These are phyloP conservation scores for Komagataella populi DNA, from an alignment of 805 yeast species.

Conservation along the genomic window DNA sequence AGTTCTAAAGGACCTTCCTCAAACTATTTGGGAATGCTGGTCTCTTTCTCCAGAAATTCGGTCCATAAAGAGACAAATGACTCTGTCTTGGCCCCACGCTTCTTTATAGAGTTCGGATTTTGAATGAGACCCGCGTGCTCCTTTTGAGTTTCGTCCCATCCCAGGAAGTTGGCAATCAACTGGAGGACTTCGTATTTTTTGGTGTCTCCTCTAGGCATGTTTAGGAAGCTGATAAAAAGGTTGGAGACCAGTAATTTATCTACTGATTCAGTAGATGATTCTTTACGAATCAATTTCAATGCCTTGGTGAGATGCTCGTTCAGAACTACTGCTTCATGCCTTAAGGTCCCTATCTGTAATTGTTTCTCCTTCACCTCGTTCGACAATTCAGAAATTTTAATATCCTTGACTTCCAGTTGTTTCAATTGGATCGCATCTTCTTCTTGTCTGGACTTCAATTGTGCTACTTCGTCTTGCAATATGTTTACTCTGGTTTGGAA, in stretches of 20 bases:
- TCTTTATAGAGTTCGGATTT: constrained; percentile 4
- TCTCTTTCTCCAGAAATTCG: constrained; percentile 64
- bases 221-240: constrained; percentile 70
- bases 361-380: constrained; percentile 56
- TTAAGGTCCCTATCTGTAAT: constrained; percentile 71
- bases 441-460: constrained; percentile 10
- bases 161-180: constrained; percentile 67
- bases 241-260: constrained; percentile 86
- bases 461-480: constrained; percentile 10
- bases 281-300: constrained; percentile 66
- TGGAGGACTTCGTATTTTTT: constrained; percentile 88
- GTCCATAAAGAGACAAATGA: constrained; percentile 67
- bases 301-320: constrained; percentile 97
- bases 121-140: constrained; percentile 57
- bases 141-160: constrained; percentile 78
- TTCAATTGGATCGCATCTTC: constrained; percentile 3
- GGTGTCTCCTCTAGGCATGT: constrained; percentile 83
- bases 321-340: constrained; percentile 87
- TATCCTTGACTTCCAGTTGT: constrained; percentile 10
- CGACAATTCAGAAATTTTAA: constrained; percentile 24
- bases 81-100: constrained; percentile 19
- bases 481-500: constrained; percentile 4
- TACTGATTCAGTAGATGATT: constrained; percentile 60
- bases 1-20: neutral
- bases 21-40: constrained; percentile 16